Conservation (phyloP, 352 stramenopile species). For the Phytophthora aleatoria region DNA sequence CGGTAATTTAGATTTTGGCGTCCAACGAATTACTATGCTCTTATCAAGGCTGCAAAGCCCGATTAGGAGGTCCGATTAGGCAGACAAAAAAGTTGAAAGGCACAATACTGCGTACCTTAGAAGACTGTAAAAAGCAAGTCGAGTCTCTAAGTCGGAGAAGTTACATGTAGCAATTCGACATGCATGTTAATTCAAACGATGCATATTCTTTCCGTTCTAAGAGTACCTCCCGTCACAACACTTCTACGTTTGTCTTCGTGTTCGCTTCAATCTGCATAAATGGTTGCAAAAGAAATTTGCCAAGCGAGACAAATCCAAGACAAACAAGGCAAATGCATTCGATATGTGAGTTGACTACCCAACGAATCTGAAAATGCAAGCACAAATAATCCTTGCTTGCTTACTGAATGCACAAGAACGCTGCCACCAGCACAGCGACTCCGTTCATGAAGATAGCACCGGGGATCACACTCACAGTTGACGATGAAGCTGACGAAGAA, state of each 20-base stretch:
- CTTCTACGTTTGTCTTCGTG: conserved; percentile 2
- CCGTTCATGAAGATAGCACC: conserved; percentile 29
- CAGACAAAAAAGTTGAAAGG: no score
- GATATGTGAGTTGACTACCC: conserved; percentile 18
- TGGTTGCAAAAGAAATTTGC: conserved; percentile 1
- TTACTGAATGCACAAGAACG: conserved; percentile 41
- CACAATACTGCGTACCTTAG: no score
- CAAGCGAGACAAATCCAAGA: neutral
- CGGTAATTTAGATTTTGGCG: no score
- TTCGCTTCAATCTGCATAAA: conserved; percentile 17
- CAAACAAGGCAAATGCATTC: conserved; percentile 25
- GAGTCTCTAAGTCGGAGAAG: no score
- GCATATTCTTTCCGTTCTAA: neutral
- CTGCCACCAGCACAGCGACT: conserved; percentile 23
- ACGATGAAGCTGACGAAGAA: conserved; percentile 24
- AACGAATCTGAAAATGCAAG: conserved; percentile 16
- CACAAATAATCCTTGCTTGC: conserved; percentile 11
- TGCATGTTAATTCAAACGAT: no score
- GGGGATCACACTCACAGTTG: conserved; percentile 20
- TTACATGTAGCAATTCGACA: no score
- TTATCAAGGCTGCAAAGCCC: no score
- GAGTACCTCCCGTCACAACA: neutral
- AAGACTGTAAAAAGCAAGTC: no score
- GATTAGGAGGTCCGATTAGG: no score
- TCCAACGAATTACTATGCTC: no score